phyloP scores from a whole-genome alignment of 1,284 basidiomycete genomes.

The Leccinum variabile region DNA sequence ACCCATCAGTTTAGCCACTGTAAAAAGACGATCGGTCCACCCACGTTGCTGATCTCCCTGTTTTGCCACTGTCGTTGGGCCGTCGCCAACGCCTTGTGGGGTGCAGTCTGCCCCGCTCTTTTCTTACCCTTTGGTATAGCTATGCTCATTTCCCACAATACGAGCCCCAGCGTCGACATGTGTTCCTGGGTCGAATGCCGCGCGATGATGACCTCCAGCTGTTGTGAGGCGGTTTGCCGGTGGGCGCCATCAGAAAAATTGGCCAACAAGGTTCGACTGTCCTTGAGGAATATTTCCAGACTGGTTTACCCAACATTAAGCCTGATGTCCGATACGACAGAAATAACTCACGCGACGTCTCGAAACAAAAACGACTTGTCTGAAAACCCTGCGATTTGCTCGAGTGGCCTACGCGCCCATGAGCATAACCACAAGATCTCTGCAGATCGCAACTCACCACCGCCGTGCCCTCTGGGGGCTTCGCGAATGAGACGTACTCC shows the following conservation, averaged over 20 bases:
- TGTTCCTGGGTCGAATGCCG: constrained; percentile 34
- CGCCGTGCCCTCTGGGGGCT: constrained; percentile 74
- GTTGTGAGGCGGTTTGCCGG: constrained; percentile 63
- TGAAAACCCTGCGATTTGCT: constrained; percentile 75
- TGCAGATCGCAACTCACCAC: constrained; percentile 52
- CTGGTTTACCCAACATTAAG: constrained; percentile 38
- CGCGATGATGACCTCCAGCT: constrained; percentile 51
- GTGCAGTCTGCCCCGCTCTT: constrained; percentile 36
- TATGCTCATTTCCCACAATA: constrained; percentile 33
- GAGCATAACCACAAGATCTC: constrained; percentile 22
- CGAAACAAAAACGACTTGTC: constrained; percentile 87
- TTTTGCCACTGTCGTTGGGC: constrained; percentile 83
- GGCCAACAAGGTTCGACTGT: constrained; percentile 79
- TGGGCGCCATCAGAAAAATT: constrained; percentile 74
- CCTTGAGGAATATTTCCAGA: constrained; percentile 88
- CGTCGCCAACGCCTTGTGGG: constrained; percentile 61
- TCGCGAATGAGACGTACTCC: constrained; percentile 78
- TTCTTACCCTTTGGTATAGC: constrained; percentile 40
- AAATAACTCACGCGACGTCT: constrained; percentile 75
- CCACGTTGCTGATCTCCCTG: constrained; percentile 85
- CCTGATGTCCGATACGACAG: constrained; percentile 1
- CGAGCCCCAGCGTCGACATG: constrained; percentile 24
- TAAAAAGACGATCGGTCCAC: constrained; percentile 25
- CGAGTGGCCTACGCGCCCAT: constrained; percentile 62
- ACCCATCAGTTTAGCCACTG: neutral